A percentile compares a stretch with the other conserved stretches of the same genome.
Evolutionary conservation across 176 grass and related monocot genomes (phyloP).

Genomic region (Canna indica): DNA sequence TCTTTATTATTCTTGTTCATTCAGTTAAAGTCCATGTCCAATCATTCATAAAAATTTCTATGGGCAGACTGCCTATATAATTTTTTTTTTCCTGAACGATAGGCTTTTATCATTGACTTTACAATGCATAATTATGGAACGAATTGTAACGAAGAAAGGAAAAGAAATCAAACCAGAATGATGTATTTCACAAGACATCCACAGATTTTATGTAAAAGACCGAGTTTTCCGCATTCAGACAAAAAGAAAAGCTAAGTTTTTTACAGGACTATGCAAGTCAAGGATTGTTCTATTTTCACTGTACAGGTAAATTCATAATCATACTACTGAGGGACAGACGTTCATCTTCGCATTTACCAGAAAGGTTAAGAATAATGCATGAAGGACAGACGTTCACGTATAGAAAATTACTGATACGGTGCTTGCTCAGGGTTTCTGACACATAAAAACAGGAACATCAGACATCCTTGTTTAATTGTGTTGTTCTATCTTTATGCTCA

Average conservation of each 20-base stretch:
- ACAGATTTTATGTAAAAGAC: no score
- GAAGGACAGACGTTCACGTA: not conserved
- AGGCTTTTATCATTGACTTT: not conserved
- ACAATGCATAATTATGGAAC: not conserved
- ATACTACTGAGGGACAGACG: not conserved
- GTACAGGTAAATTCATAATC: conserved; percentile 4
- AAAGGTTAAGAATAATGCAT: not conserved
- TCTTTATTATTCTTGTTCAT: no score
- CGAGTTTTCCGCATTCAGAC: no score
- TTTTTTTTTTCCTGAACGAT: no score
- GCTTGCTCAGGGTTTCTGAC: conserved; percentile 27
- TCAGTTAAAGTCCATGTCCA: no score
- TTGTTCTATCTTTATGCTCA: conserved; percentile 31
- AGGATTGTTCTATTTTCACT: not conserved
- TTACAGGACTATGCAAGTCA: not conserved
- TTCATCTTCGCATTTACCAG: not conserved
- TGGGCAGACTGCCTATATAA: no score
- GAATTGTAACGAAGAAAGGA: not conserved
- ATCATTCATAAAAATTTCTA: no score
- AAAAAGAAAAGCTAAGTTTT: no score
- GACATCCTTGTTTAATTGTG: conserved; percentile 31
- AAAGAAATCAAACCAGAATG: no score
- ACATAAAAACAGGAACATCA: conserved; percentile 7
- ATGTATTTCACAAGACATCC: no score
- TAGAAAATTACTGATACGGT: not conserved